Evolutionary conservation across 2,329 filamentous ascomycete genomes (phyloP), one percentile per base, ranked within the genome.

Genomic region (Fusarium irregulare): DNA sequence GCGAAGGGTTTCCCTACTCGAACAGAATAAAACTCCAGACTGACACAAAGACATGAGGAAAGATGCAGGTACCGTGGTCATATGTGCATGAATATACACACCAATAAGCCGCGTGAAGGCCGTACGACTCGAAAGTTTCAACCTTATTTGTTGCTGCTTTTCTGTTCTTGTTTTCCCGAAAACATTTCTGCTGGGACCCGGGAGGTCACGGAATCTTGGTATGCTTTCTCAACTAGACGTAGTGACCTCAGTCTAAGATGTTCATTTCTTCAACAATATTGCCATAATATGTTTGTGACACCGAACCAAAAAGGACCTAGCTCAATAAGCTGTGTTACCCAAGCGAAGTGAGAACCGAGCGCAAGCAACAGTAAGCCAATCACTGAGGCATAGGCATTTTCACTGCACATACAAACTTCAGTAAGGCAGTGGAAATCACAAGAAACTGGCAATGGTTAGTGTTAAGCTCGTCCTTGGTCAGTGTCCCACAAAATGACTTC

Each of bases 121-220:
- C 44, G 54, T 32, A 47, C 58, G 42, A 59, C 54, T 46, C 30
- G 25, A 56, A 44, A 20, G 30, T 27, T 41, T 32, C 27, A 46
- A 45, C 46, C 32, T 47, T 41, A 16, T 28, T 37, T 16, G n/a
- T 27, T 21, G 14, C 7, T 16, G 8, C 11, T 41, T 32, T 18
- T 18, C 30, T 44, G 7, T 20, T 34, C 9, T 25, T 23, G n/a
- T 21, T 40, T 21, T 25, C n/a, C n/a, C 18, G 14, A 41, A 23
- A 10, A 8, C 20, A 13, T 21, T 50, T n/a, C 12, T 37, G 30
- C 11, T 23, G 25, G 21, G 10, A 2, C 21, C 21, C 46, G 20
- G 46, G 25, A 10, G 40, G 30, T 56, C 30, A 42, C 37, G 20
- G n/a, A 30, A 18, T 30, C 21, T 25, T 51, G 7, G 13, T 18